phyloP scores from a whole-genome alignment of 1,139 yeast species.

The Sugiyamaella xylanicola region DNA sequence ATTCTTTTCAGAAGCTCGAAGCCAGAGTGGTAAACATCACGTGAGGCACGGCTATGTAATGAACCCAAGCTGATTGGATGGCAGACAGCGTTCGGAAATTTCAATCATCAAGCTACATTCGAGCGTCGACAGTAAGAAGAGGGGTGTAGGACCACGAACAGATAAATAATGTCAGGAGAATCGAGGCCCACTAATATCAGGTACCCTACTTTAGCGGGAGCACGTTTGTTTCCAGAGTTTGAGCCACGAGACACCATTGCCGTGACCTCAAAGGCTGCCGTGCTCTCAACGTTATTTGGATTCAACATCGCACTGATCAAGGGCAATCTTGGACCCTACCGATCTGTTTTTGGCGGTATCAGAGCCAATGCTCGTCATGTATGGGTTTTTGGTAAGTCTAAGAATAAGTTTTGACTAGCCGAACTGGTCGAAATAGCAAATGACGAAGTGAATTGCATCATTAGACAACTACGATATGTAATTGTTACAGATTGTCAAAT shows the following conservation, averaged over 20 bases:
- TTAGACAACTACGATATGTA: too few relatives aligned
- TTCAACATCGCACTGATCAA: conserved; percentile 45
- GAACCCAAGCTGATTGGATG: conserved; percentile 10
- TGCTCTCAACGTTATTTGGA: conserved; percentile 47
- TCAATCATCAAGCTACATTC: not conserved
- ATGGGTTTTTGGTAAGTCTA: conserved; percentile 26
- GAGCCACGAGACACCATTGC: conserved; percentile 51
- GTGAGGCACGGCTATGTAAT: conserved; percentile 9
- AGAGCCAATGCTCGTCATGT: conserved; percentile 25
- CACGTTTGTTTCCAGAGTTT: conserved; percentile 32
- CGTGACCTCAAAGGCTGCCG: conserved; percentile 47
- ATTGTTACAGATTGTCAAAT: too few relatives aligned
- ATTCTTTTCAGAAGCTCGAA: too few relatives aligned
- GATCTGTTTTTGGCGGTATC: conserved; percentile 29
- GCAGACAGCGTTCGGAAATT: conserved; percentile 6
- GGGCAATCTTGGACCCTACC: conserved; percentile 44
- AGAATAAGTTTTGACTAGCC: not conserved
- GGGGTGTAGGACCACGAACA: not conserved
- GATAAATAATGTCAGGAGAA: conserved; percentile 11
- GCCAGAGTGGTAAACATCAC: too few relatives aligned
- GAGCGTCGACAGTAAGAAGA: not conserved
- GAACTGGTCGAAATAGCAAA: too few relatives aligned
- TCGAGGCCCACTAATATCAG: conserved; percentile 23
- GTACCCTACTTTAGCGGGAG: conserved; percentile 22
- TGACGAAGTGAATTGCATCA: too few relatives aligned